Conservation (phyloP, 225 moss, liverwort and hornwort species). For the Antitrichia curtipendula region DNA sequence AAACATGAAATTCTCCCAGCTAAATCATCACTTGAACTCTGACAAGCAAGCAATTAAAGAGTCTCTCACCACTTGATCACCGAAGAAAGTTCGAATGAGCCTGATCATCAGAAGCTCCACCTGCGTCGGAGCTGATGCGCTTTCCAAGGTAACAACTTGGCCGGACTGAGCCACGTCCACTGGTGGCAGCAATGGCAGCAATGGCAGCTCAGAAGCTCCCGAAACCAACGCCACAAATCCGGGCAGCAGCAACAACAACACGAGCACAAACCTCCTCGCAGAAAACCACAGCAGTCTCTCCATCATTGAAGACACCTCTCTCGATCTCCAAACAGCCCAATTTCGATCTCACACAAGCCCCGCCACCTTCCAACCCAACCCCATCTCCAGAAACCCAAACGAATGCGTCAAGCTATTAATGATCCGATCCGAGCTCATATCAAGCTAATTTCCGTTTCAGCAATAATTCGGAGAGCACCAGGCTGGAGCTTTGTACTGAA, state of each 20-base stretch:
- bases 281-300: neutral
- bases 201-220: neutral
- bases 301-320: neutral
- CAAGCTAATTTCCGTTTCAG: neutral
- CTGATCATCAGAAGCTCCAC: neutral
- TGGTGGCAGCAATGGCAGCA: conserved; percentile 3
- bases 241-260: neutral
- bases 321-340: neutral
- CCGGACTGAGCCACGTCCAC: neutral
- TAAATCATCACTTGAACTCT: neutral
- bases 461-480: neutral
- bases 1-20: neutral
- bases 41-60: neutral
- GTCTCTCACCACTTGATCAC: conserved; percentile 9
- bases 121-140: neutral
- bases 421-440: neutral
- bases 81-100: conserved; percentile 6
- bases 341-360: neutral
- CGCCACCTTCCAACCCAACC: neutral
- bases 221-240: neutral
- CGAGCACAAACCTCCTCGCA: neutral
- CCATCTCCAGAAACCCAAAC: neutral
- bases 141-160: neutral
- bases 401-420: neutral
- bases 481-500: neutral